Evolutionary conservation across 129 eudicot genomes (phyloP).

Genomic region (Rutidosis leptorrhynchoides): DNA sequence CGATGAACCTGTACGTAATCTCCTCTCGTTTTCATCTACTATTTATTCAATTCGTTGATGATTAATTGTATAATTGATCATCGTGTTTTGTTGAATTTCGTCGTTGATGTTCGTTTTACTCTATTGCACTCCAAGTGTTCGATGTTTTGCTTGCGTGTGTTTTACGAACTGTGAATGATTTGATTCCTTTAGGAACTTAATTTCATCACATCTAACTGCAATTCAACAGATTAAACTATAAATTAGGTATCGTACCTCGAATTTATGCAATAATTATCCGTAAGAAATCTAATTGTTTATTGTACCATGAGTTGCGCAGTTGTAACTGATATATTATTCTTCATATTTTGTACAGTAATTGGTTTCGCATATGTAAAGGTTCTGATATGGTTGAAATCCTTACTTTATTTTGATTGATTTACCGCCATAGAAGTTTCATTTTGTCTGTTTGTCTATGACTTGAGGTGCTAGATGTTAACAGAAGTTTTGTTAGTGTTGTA

Average conservation of each 20-base stretch:
- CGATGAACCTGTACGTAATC: constrained; percentile 66
- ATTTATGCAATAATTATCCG: background rate
- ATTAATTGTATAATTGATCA: constrained; percentile 14
- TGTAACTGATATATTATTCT: background rate
- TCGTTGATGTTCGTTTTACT: constrained; percentile 23
- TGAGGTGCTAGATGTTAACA: background rate
- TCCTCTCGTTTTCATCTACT: constrained; percentile 25
- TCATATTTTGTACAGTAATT: background rate
- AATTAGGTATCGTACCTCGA: background rate
- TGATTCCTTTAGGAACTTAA: constrained; percentile 22
- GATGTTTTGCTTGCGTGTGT: constrained; percentile 22
- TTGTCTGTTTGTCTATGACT: background rate
- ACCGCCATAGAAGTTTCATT: background rate
- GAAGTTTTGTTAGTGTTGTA: constrained; percentile 4
- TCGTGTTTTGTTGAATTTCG: constrained; percentile 11
- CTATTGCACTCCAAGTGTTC: constrained; percentile 34
- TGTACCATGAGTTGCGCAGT: background rate
- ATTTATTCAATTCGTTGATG: background rate
- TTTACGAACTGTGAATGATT: constrained; percentile 6
- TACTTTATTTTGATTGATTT: background rate
- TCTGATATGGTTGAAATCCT: background rate
- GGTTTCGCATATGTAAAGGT: background rate
- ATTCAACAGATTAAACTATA: background rate
- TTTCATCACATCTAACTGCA: background rate
- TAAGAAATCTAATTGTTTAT: background rate